Evolutionary conservation across 805 yeast species (phyloP), one percentile per base, ranked within the genome.

Genomic region (Nakazawaea pomicola): DNA sequence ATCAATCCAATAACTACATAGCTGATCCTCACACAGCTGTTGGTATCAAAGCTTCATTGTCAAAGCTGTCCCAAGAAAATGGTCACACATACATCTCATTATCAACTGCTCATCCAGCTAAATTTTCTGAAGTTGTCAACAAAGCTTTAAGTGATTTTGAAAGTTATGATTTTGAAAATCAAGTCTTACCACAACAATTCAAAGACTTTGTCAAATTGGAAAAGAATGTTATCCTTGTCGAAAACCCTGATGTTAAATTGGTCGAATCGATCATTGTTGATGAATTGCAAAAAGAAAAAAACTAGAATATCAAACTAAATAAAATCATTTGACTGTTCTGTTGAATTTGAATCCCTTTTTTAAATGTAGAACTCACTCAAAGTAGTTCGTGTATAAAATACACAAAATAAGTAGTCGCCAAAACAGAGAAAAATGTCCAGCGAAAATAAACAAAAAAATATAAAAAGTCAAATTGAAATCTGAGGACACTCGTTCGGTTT

Each of bases 51-150:
- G 83, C 95, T 16, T 68, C 93, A 30, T 72, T 82, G 50, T 72
- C 80, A 50, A 70, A 76, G 55, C 74, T 83, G 40, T 69, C 67
- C 12, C 72, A 67, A 33, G 57, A 61, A 19, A 62, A 64, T 29
- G 68, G 75, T 42, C 74, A 72, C 50, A 42, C 40, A 7, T 74
- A 74, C 57, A 72, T 93, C 33, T 84, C 96, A 4, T 75, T 93
- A 44, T 84, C 97, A 9, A 93, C 99, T 36, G 99, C 99, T 7
- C 99, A 93, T 61, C 99, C 99, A 32, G 99, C 99, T 46, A 93
- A 93, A 66, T 93, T 93, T 57, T 86, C 96, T 19, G 97, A 88
- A 48, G 99, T 96, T 38, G 99, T 93, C 19, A 83, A 90, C 61
- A 67, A 74, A 52, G 88, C 98, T 3, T 71, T 93, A 49, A 58